A percentile compares a stretch with the other conserved stretches of the same genome.
These are phyloP conservation scores for Lachnellula willkommii DNA, from an alignment of 2,329 filamentous ascomycete species.

Conservation along the genomic window DNA sequence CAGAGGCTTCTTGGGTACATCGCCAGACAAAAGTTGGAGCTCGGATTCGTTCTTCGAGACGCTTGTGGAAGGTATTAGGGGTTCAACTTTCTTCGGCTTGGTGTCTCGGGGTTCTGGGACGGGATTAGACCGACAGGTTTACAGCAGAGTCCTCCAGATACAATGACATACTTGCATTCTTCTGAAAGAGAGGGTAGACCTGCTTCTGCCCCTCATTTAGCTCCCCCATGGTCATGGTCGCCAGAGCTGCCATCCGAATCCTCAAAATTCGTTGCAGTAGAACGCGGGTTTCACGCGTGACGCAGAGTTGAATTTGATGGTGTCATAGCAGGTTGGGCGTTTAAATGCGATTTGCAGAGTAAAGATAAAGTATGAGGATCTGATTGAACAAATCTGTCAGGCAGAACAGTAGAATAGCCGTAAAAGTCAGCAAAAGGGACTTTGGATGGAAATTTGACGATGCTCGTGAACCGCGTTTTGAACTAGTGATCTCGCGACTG, in stretches of 20 bases:
- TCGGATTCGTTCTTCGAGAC: background rate
- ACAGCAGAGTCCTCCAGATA: background rate
- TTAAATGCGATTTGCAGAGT: background rate
- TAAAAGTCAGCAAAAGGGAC: background rate
- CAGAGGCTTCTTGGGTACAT: background rate
- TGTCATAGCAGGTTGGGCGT: constrained; percentile 1
- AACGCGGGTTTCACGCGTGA: constrained; percentile 28
- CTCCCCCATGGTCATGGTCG: constrained; percentile 27
- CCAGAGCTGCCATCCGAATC: constrained; percentile 27
- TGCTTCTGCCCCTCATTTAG: constrained; percentile 24
- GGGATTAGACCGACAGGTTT: background rate
- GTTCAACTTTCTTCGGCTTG: background rate
- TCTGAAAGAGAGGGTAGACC: constrained; percentile 31
- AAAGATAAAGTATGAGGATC: background rate
- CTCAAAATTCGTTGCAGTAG: background rate
- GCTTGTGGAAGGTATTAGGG: background rate
- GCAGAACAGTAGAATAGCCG: background rate
- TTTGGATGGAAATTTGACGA: background rate
- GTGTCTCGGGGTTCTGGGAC: background rate
- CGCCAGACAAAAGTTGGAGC: background rate
- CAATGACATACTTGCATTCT: constrained; percentile 23
- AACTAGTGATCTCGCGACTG: constrained; percentile 4
- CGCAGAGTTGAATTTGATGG: constrained; percentile 3
- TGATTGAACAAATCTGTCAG: background rate
- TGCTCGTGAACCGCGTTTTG: constrained; percentile 9